A percentile compares a stretch with the other conserved stretches of the same genome.
Evolutionary conservation across 2,329 filamentous ascomycete genomes (phyloP).

Genomic region (Nemania sp.): DNA sequence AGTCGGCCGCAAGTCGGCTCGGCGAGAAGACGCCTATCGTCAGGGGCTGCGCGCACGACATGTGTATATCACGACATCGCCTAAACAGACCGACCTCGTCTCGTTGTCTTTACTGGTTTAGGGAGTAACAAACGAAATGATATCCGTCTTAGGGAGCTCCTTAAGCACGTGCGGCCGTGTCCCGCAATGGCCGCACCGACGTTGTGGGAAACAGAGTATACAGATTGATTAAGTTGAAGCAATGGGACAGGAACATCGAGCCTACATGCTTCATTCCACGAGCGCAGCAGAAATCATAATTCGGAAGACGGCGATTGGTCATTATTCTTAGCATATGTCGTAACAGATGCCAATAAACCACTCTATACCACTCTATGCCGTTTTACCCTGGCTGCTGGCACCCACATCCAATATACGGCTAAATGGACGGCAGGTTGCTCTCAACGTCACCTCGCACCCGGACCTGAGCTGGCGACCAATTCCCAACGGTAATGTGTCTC

Average conservation of each 20-base stretch:
- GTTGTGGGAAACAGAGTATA: conserved; percentile 5
- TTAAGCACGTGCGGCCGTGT: background rate
- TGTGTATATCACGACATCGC: background rate
- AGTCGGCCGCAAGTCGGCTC: background rate
- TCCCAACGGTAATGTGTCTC: conserved; percentile 26
- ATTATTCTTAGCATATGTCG: conserved; percentile 32
- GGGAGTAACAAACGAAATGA: too few relatives aligned
- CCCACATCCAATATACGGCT: conserved; percentile 36
- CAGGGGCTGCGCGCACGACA: too few relatives aligned
- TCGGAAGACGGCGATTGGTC: conserved; percentile 26
- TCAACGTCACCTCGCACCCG: conserved; percentile 32
- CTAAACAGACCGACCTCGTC: background rate
- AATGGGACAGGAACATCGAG: background rate
- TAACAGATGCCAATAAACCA: conserved; percentile 21
- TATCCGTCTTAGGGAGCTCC: too few relatives aligned
- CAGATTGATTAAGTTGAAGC: background rate
- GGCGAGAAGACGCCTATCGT: background rate
- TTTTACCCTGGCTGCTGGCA: conserved; percentile 31
- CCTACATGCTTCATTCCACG: conserved; percentile 6
- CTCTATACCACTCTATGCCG: conserved; percentile 19
- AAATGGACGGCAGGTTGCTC: conserved; percentile 31
- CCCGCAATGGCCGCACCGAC: background rate
- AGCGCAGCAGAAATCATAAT: conserved; percentile 1
- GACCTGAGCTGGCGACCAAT: conserved; percentile 26
- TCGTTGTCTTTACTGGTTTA: background rate